Percentiles rank a stretch among this genome's conserved stretches.
Evolutionary conservation across 2,329 filamentous ascomycete genomes (phyloP).

Genomic region (Fusarium anguioides): DNA sequence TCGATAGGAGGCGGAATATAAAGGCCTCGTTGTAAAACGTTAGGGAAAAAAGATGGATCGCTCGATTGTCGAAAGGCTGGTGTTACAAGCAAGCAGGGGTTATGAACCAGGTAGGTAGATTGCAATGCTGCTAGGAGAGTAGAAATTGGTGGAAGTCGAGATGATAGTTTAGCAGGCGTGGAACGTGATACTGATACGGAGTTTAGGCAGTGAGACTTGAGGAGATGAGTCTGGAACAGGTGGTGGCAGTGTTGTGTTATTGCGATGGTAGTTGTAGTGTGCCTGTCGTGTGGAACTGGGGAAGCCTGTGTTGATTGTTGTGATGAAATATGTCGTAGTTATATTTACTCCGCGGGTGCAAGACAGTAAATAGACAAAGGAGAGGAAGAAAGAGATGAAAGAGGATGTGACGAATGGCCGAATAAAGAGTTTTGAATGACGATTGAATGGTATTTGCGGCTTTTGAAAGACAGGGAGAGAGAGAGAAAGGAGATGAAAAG

Average conservation of each 20-base stretch:
- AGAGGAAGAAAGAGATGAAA: conserved; percentile 8
- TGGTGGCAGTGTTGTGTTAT: conserved; percentile 4
- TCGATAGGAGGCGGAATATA: conserved; percentile 2
- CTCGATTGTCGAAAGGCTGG: conserved; percentile 33
- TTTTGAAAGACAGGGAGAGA: conserved; percentile 2
- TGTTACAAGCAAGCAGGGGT: conserved; percentile 43
- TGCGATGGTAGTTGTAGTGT: background rate
- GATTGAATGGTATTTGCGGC: conserved; percentile 21
- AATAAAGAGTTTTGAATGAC: conserved; percentile 16
- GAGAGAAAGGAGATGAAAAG: conserved; percentile 11
- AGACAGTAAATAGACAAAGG: background rate
- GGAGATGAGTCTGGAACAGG: conserved; percentile 27
- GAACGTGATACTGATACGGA: conserved; percentile 21
- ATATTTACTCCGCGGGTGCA: background rate
- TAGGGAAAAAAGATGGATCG: conserved; percentile 26
- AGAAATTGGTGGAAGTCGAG: conserved; percentile 24
- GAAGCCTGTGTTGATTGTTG: conserved; percentile 31
- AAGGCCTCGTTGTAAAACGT: conserved; percentile 22
- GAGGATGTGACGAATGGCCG: background rate
- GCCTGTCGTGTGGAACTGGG: conserved; percentile 9
- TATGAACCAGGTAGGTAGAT: conserved; percentile 31
- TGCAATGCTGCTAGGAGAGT: conserved; percentile 22
- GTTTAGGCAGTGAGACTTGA: conserved; percentile 28
- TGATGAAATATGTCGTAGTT: background rate
- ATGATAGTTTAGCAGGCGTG: conserved; percentile 6